Base-by-base conservation (phyloP, 2,329 filamentous ascomycete genomes). In the Botryotinia convoluta region DNA sequence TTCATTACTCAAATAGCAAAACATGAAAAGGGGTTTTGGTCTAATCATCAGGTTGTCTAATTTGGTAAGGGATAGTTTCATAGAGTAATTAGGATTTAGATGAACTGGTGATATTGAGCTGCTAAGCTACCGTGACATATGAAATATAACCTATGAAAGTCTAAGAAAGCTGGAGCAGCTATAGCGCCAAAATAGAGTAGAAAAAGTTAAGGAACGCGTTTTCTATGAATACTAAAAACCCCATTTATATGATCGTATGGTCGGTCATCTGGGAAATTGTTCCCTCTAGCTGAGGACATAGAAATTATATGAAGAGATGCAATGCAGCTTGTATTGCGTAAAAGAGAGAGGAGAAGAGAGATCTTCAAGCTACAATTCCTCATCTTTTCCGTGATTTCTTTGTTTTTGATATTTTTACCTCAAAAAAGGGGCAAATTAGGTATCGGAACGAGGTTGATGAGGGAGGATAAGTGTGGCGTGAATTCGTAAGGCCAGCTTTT, bases 141-240 rank as follows among this genome's bases (percentile, higher is more conserved):
- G 26, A 51, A 22, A n/a, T 51, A n/a, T 6, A 18, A 16, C 9
- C 12, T 18, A 29, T 54, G 14, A 29, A 29, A 32, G n/a, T 29
- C 5, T 8, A 57, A 8, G 12, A 9, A 29, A 32, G 14, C 14
- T 2, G 16, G 51, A 29, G 14, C 6, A 29, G n/a, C n/a, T 57
- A 18, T 18, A 9, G 3, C 51, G 3, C 7, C 51, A 18, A 9
- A 29, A 5, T 29, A 29, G 51, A 54, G 6, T 18, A 14, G 3
- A 9, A 3, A 54, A 18, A 4, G 6, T 16, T 16, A 1, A 9
- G 1, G 1, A 29, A 18, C 6, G 7, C 6, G 6, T 29, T 57
- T 57, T 29, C 14, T 4, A 4, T 9, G 6, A 9, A 16, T 8
- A 4, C 5, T 4, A 0, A 8, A 29, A 9, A 8, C 7, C 3